Evolutionary conservation across 2,329 filamentous ascomycete species (phyloP).

Genomic region (Lasiodiplodia theobromae): DNA sequence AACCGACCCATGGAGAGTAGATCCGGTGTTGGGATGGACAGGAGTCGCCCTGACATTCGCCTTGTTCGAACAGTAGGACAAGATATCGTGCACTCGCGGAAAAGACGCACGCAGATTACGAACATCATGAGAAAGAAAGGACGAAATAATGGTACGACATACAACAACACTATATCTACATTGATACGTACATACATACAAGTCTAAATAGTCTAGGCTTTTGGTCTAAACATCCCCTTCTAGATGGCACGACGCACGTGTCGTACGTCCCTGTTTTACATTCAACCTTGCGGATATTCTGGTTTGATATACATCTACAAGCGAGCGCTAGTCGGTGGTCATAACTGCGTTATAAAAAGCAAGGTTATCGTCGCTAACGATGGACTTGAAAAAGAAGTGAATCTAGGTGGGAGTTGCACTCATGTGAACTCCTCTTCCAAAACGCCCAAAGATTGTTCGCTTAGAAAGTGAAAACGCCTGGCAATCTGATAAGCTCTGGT

Average conservation of each 20-base stretch:
- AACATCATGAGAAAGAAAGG: not conserved
- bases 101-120: not conserved
- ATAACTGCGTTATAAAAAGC: slow-evolving; percentile 3
- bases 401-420: not conserved
- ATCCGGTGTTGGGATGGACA: too few species aligned
- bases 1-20: too few species aligned
- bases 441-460: slow-evolving; percentile 10
- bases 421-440: not conserved
- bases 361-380: slow-evolving; percentile 1
- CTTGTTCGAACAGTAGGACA: too few species aligned
- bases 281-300: not conserved
- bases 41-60: too few species aligned
- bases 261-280: not conserved
- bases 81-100: not conserved
- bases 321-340: slow-evolving; percentile 9
- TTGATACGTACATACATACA: not conserved
- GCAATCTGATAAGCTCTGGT: slow-evolving; percentile 8
- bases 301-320: slow-evolving; percentile 4
- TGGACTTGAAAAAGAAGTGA: slow-evolving; percentile 1
- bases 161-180: not conserved
- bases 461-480: not conserved
- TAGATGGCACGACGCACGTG: not conserved
- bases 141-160: not conserved
- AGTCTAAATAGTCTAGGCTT: not conserved
- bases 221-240: not conserved